Conservation (phyloP, 2,329 filamentous ascomycete genomes). For the Sporothrix curviconia region DNA sequence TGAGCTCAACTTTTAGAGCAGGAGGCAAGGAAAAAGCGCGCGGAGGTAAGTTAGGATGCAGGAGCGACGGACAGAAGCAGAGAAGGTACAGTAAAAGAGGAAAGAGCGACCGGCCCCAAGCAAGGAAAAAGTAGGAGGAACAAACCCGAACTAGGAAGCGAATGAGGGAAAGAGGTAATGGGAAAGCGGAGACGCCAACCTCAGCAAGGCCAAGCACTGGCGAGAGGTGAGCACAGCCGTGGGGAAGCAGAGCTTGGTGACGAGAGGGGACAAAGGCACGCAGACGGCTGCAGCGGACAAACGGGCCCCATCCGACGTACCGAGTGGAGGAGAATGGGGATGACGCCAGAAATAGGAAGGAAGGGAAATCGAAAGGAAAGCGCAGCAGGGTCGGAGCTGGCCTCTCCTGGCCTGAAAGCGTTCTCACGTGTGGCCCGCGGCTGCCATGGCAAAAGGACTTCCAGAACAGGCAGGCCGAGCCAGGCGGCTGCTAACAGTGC, state of each 20-base stretch:
- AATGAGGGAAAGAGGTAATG: neutral
- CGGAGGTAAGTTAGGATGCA: no score
- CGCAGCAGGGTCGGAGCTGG: neutral
- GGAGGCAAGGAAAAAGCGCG: neutral
- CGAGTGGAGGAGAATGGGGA: neutral
- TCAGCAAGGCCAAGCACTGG: neutral
- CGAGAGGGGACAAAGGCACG: neutral
- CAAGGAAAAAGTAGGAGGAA: slow-evolving; percentile 6
- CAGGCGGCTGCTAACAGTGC: slow-evolving; percentile 7
- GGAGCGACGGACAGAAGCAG: neutral
- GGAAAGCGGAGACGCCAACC: slow-evolving; percentile 3
- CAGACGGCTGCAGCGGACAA: neutral
- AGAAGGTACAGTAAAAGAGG: no score
- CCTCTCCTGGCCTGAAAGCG: neutral
- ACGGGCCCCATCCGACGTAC: neutral
- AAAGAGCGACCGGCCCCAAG: neutral
- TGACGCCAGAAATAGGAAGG: neutral
- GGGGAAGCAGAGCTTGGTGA: neutral
- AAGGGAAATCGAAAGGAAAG: neutral
- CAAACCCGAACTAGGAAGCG: slow-evolving; percentile 3
- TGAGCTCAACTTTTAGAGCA: neutral
- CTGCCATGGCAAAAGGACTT: neutral
- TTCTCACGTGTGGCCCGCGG: slow-evolving; percentile 7
- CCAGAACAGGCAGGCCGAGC: neutral
- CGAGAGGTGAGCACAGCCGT: neutral